Percentiles rank a stretch among this genome's conserved stretches.
Evolutionary conservation across 192 early-diverging fungal genomes (phyloP).

Genomic region (Coemansia sp.): DNA sequence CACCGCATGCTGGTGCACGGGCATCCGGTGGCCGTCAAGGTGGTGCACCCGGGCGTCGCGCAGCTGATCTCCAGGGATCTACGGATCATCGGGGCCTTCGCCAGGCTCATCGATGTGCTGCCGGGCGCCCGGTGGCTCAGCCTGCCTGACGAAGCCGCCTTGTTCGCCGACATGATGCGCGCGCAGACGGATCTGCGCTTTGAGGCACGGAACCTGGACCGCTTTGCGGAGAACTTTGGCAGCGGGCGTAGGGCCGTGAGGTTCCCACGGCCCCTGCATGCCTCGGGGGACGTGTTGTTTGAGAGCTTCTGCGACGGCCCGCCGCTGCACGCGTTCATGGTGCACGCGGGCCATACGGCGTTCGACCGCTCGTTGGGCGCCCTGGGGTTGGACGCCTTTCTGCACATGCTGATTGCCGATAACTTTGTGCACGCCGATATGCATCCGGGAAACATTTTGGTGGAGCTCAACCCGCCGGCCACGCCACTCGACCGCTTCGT

Average conservation of each 20-base stretch:
- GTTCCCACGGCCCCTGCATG: constrained; percentile 46
- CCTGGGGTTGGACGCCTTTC: constrained; percentile 76
- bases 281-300: constrained; percentile 64
- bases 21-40: constrained; percentile 73
- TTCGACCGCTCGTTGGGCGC: constrained; percentile 78
- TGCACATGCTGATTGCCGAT: constrained; percentile 91
- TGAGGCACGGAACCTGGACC: constrained; percentile 72
- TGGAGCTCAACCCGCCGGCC: constrained; percentile 70
- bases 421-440: constrained; percentile 95
- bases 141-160: constrained; percentile 82
- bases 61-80: constrained; percentile 73
- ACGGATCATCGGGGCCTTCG: constrained; percentile 73
- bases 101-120: constrained; percentile 60
- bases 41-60: constrained; percentile 82
- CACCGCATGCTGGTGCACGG: constrained; percentile 28
- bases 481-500: constrained; percentile 54
- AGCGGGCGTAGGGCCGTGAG: constrained; percentile 65
- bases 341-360: constrained; percentile 54
- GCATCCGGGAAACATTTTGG: constrained; percentile 92
- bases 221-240: constrained; percentile 61
- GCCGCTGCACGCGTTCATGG: constrained; percentile 72
- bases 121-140: constrained; percentile 85
- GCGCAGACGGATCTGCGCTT: constrained; percentile 81
- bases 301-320: constrained; percentile 82
- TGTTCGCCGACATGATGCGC: constrained; percentile 91